Base-by-base conservation (phyloP, 2,329 filamentous ascomycete species). In the Xylaria arbuscula region DNA sequence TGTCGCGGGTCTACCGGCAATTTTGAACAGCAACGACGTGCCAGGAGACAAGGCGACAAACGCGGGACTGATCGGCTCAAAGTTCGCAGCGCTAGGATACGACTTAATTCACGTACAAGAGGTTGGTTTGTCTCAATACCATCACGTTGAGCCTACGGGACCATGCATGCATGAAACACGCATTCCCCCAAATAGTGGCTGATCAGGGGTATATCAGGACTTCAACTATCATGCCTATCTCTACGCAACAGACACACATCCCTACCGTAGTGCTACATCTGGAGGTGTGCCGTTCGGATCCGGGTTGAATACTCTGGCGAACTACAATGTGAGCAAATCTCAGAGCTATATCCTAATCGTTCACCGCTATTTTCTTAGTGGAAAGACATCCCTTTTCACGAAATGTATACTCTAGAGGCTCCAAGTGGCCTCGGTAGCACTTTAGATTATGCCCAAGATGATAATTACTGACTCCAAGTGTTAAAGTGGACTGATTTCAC, bases 221-320 rank as follows among this genome's bases (percentile, higher is more conserved):
- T 91, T 91, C 82, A 90, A 90, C 79, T 92, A 88, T 78, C 89
- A 92, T 72, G 85, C 87, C 9, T 83, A 84, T 65, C 84, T 92
- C 71, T 92, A 91, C 78, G 81, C 81, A 10, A 87, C 86, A 15
- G 87, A 89, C 76, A 83, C 82, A 51, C 88, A 90, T 73, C 81
- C 87, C 3, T 85, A 86, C 77, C 84, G 89, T 62, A 91, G 89
- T 1, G 77, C 88, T 0, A 92, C 89, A 2, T 89, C 88, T 5
- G 89, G 90, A n/a, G 88, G 87, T 28, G 89, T 88, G 0, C 85
- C 82, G 0, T 83, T 92, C 71, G 90, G 90, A 10, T 87, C 84
- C 59, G 90, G 90, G 1, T 80, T 92, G 61, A 92, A 92, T 80
- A 88, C 87, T 0, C 76, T 92, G 51, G 83, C 89, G 69, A 88